Base-by-base conservation (phyloP, 1,284 basidiomycete species). In the Pseudozyma flocculosa region DNA sequence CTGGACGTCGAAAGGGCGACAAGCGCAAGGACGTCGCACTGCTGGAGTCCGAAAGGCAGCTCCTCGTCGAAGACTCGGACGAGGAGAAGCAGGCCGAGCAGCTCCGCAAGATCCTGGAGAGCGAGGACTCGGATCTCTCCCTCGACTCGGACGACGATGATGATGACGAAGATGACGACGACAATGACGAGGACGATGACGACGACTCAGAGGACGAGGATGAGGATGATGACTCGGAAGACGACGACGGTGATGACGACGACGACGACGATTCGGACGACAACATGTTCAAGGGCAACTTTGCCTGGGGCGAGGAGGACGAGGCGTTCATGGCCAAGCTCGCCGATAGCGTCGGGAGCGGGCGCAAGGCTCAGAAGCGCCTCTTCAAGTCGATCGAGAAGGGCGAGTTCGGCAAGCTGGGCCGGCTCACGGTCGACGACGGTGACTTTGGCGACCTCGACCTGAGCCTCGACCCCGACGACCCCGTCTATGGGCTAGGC, bases 291-390 rank as follows among this genome's bases (percentile, higher is more conserved):
- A 58, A 62, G 36, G 78, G 78, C 43, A 73, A 76, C 38, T 64
- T 70, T 39, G 73, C 82, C 0, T 85, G 85, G 84, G 83, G 82
- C 1, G 85, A 87, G 41, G 74, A 83, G 23, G 86, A 89, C 54
- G 86, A 90, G 39, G 83, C 83, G 36, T 85, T 85, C 62, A 80
- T 87, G 42, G 81, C 81, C n/a, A 70, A 82, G 15, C 83, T 90
- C 15, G 50, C 57, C 3, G 50, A 53, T 9, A 53, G 56, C 39
- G 50, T 65, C 14, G 57, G 58, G 2, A 56, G 53, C 42, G 54
- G 59, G 30, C 56, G 60, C 23, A 86, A 85, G 66, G 78, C 80
- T 39, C 79, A 82, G 50, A 87, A 86, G 24, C 79, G 82, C 42
- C 61, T 88, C 2, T 89, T 89, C 82, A 80, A 81, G 22, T 82